Evolutionary conservation across 495 filamentous ascomycete species (phyloP), one percentile per base, ranked within the genome.

Genomic region (Barbatosphaeria neglecta): DNA sequence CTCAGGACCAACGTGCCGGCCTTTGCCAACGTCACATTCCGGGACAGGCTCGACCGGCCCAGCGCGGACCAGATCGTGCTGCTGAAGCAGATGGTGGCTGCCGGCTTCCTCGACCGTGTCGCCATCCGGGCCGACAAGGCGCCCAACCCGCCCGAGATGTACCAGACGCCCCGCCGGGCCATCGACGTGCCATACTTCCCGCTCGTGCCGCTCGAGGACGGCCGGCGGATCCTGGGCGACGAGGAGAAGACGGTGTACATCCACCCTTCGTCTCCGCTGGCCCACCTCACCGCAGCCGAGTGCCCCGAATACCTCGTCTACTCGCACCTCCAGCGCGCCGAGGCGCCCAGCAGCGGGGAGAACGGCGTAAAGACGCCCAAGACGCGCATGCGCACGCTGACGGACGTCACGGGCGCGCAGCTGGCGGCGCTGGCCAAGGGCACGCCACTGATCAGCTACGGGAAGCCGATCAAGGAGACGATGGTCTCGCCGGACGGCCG

Each of bases 31-130:
- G 51, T 77, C 5, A 74, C 78, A 52, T 67, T 78, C 48, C 56
- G 74, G 7, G 67, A 76, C 10, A 74, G 77, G 35, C 73, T 95
- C 0, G 77, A 84, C 6, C 75, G 79, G 2, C 90, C 90, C 3
- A 75, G 78, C 0, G 52, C 77, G 0, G 81, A 82, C 39, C 84
- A 93, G 52, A 60, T 90, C 24, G 83, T 85, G 50, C 80, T 86
- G 0, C 73, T 99, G 8, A 89, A 90, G 56, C 87, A 95, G 59
- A 90, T 97, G 57, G 77, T 87, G 41, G 86, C 90, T 0, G 84
- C 89, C 0, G 93, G 89, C 3, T 99, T 95, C 69, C 82, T 99
- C 52, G 93, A 97, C 67, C 84, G 96, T 48, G 75, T 99, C 42
- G 93, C 93, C 43, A 90, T 97, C 57, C 87, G 92, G 49, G 87